Base-by-base conservation (phyloP, 208 protist species). In the Strigomonas culicis region DNA sequence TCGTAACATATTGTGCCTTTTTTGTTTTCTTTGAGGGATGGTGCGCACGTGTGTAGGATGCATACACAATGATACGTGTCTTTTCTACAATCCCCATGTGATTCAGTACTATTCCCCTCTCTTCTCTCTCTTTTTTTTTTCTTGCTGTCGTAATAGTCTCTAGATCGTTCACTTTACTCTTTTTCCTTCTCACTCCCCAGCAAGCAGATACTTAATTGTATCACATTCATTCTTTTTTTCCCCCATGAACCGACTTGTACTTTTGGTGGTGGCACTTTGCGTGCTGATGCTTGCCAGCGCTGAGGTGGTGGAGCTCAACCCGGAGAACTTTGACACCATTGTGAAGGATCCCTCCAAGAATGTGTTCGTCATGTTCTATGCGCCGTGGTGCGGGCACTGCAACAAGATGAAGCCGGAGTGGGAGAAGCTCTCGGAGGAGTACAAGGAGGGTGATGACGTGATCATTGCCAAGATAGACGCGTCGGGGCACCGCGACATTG, bases 321-420 rank as follows among this genome's bases (percentile, higher is more conserved):
- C 78, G 0, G 62, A 79, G 10, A 96, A 84, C 61, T 97, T 94
- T 69, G 67, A 97, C 34, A 49, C 34, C 0, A 72, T 94, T 34
- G 90, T 97, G 13, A 67, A 93, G 10, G 81, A 98, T 46, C 53
- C 72, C 1, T 78, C 61, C 13, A 97, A 98, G 68, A 79, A 97
- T 63, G 95, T 98, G 0, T 97, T 99, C 51, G 89, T 99, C 30
- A 87, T 98, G 74, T 98, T 98, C 66, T 98, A 98, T 77, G 97
- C 96, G 25, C 90, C 95, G 55, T 99, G 98, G 98, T 99, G 98
- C 62, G 93, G 92, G 27, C 96, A 98, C 83, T 99, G 97, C 92
- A 90, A 97, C 51, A 73, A 82, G 59, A 85, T 98, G 70, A 88
- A 80, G 67, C 93, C 95, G 52, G 84, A 83, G 24, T 97, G 85